Conservation (phyloP, 148 eudicot genomes). For the Fagopyrum tataricum region DNA sequence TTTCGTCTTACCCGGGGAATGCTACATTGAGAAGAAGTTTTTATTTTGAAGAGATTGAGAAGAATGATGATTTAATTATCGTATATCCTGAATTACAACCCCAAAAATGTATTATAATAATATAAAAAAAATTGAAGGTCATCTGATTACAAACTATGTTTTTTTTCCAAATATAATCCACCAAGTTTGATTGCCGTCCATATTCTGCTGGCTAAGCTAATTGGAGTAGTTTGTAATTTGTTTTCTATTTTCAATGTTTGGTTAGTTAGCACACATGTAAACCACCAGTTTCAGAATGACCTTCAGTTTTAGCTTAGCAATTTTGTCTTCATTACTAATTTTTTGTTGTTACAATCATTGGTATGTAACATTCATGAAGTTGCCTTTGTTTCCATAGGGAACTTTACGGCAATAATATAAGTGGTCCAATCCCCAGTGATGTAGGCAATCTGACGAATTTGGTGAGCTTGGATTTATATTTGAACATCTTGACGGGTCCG, state of each 20-base stretch:
- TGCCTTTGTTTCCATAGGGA: constrained; percentile 51
- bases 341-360: background rate
- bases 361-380: background rate
- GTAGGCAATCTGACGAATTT: constrained; percentile 88
- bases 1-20: too few relatives aligned
- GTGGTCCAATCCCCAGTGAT: constrained; percentile 84
- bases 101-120: too few relatives aligned
- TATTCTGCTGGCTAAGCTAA: too few relatives aligned
- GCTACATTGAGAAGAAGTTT: too few relatives aligned
- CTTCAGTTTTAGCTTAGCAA: background rate
- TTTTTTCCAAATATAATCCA: too few relatives aligned
- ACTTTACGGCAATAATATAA: constrained; percentile 86
- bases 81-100: too few relatives aligned
- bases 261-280: background rate
- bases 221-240: too few relatives aligned
- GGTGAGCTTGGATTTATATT: constrained; percentile 97
- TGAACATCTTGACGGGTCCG: constrained; percentile 78
- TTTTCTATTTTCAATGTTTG: background rate
- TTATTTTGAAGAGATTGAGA: too few relatives aligned
- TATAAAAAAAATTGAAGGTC: too few relatives aligned
- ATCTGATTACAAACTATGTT: too few relatives aligned
- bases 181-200: too few relatives aligned
- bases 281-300: background rate
- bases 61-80: too few relatives aligned
- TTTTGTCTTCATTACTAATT: background rate